phyloP scores from a whole-genome alignment of 768 basidiomycete species.

The Tylopilus rubrobrunneus region DNA sequence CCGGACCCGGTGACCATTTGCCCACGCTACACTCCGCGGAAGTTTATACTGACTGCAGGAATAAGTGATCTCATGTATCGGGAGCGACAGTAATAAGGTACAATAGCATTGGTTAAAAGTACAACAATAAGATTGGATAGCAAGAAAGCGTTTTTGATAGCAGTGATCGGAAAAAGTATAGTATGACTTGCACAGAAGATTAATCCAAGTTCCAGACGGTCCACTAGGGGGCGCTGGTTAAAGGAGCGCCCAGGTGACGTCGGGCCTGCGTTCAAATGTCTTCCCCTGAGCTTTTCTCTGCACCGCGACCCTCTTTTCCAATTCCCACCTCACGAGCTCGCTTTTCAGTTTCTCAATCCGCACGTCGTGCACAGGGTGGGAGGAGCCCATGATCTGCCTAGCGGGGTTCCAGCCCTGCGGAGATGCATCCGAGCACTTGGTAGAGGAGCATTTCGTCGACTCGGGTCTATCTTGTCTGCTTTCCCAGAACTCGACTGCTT shows the following conservation, averaged over 20 bases:
- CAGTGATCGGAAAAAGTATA: background rate
- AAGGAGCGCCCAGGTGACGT: constrained; percentile 9
- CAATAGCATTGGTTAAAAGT: background rate
- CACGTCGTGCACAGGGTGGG: constrained; percentile 45
- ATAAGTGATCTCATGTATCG: too few relatives aligned
- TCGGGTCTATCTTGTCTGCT: constrained; percentile 35
- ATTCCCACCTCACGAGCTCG: constrained; percentile 47
- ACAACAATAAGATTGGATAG: constrained; percentile 5
- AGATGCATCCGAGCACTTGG: constrained; percentile 8
- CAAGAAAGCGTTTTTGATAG: background rate
- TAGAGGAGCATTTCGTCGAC: constrained; percentile 20
- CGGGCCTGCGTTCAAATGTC: constrained; percentile 12
- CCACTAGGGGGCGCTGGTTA: constrained; percentile 2
- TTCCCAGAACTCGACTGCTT: constrained; percentile 84
- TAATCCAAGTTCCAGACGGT: constrained; percentile 1
- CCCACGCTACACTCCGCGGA: background rate
- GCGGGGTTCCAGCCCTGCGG: constrained; percentile 16
- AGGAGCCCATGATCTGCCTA: constrained; percentile 33
- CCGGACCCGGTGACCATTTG: background rate
- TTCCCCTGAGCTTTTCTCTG: constrained; percentile 21
- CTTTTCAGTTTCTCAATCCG: constrained; percentile 37
- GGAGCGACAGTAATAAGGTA: background rate
- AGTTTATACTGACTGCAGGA: too few relatives aligned
- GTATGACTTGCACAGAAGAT: background rate
- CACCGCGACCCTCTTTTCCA: constrained; percentile 29